A percentile compares a stretch with the other conserved stretches of the same genome.
Conservation (phyloP, 2,329 filamentous ascomycete genomes). For the Epichloe gansuensis region DNA sequence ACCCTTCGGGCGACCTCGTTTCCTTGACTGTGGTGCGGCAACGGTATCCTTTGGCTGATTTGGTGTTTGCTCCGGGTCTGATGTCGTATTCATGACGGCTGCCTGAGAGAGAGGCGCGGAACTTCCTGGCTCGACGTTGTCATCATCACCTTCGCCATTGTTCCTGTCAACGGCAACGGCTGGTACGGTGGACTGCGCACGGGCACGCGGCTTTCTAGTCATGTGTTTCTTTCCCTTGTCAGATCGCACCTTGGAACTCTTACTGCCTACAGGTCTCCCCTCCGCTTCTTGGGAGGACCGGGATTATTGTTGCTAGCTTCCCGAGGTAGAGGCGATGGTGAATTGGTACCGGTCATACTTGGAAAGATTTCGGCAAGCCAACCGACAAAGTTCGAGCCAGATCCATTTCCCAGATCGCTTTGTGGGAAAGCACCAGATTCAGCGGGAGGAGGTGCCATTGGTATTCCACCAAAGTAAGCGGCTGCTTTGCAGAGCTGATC, state of each 20-base stretch:
- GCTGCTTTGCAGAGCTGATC: constrained; percentile 51
- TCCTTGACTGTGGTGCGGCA: constrained; percentile 15
- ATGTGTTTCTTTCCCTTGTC: constrained; percentile 7
- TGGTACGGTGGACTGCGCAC: neutral
- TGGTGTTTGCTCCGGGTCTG: neutral
- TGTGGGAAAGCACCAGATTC: constrained; percentile 37
- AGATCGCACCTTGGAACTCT: constrained; percentile 17
- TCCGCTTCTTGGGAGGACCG: constrained; percentile 27
- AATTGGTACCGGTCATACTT: neutral
- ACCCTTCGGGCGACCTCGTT: constrained; percentile 31
- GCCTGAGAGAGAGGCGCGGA: neutral
- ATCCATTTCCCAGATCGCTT: constrained; percentile 43
- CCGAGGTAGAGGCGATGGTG: neutral
- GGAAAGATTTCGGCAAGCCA: constrained; percentile 52
- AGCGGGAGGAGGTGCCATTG: constrained; percentile 40
- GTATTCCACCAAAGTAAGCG: constrained; percentile 51
- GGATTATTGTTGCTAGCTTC: neutral
- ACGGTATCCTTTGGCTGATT: constrained; percentile 9
- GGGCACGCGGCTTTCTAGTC: neutral
- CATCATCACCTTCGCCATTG: neutral
- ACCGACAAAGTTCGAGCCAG: constrained; percentile 45
- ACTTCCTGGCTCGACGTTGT: neutral
- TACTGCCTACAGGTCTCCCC: constrained; percentile 45
- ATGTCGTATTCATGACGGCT: neutral
- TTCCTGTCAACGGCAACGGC: neutral